A percentile compares a stretch with the other conserved stretches of the same genome.
Evolutionary conservation across 2,329 filamentous ascomycete species (phyloP).

Genomic region (Cytospora paraplurivora): DNA sequence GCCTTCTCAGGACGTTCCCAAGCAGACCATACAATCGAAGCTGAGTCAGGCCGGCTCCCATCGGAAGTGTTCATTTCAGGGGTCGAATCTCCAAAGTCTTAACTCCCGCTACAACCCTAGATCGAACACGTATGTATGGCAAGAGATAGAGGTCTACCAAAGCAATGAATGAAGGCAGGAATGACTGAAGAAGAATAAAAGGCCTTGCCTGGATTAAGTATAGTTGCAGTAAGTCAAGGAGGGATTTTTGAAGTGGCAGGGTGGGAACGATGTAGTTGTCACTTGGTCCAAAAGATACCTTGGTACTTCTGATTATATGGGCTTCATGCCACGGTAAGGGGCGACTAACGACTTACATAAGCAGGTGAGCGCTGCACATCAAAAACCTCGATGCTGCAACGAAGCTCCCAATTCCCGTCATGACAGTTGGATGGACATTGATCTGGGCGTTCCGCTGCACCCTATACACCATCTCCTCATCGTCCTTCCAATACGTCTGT

Average conservation of each 20-base stretch:
- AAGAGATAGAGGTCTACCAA: neutral
- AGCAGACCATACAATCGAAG: neutral
- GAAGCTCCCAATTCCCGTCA: conserved; percentile 15
- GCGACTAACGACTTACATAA: neutral
- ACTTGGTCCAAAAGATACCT: neutral
- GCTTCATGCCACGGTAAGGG: neutral
- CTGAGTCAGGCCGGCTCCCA: conserved; percentile 19
- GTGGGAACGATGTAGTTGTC: too few relatives aligned
- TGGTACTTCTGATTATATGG: neutral
- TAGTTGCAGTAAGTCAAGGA: neutral
- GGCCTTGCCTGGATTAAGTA: neutral
- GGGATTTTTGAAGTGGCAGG: neutral
- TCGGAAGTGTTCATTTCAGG: conserved; percentile 2
- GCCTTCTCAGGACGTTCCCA: conserved; percentile 5
- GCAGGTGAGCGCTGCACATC: neutral
- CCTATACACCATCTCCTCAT: conserved; percentile 8
- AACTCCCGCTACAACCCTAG: neutral
- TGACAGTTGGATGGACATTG: conserved; percentile 11
- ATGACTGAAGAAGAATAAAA: neutral
- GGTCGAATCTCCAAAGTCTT: neutral
- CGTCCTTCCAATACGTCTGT: conserved; percentile 9
- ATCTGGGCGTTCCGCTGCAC: conserved; percentile 8
- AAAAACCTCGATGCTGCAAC: conserved; percentile 1
- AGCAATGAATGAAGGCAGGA: neutral
- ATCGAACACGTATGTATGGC: neutral